Evolutionary conservation across 805 yeast species (phyloP), one percentile per base, ranked within the genome.

Genomic region (Zygosaccharomyces siamensis): DNA sequence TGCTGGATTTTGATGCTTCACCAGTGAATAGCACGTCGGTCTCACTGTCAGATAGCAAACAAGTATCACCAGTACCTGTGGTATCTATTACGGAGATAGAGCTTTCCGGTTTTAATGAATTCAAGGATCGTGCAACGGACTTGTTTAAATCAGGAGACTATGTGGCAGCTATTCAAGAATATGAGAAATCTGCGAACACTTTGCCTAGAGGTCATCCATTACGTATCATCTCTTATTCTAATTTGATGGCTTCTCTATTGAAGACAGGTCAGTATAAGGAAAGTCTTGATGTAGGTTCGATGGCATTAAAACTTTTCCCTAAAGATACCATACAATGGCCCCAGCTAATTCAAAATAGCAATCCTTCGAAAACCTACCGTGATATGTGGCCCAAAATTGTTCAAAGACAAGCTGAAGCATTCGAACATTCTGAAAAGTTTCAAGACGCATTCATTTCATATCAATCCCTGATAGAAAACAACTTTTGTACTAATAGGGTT

Each of bases 81-180:
- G 45, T 59, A 4, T 57, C 59, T 7, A 57, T 67, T 2, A 59
- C 68, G 1, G 43, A 52, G 2, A 55, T 67, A 14, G 70, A 66
- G 57, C 42, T 60, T 28, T 61, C 61, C 7, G 61, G 67, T 56
- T 81, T 70, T 70, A 60, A 72, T 6, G 76, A 75, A 21, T 70
- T 73, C 26, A 79, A 81, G 51, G 67, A 66, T 6, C 73, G 73
- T 23, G 99, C 89, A 5, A 70, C 79, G 5, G 74, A 74, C 14
- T 74, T 81, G 1, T 93, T 82, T 70, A 78, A 79, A 48, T 76
- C 80, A n/a, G 99, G 99, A 16, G 92, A 93, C 63, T 93, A 84
- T 63, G 64, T 80, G 3, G 61, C 70, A 4, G 90, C 99, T 0
- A 70, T 79, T 11, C 75, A 70, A 26, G 73, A 74, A 46, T 93